Conservation (phyloP, 306 rosid species). For the Prunus armeniaca region DNA sequence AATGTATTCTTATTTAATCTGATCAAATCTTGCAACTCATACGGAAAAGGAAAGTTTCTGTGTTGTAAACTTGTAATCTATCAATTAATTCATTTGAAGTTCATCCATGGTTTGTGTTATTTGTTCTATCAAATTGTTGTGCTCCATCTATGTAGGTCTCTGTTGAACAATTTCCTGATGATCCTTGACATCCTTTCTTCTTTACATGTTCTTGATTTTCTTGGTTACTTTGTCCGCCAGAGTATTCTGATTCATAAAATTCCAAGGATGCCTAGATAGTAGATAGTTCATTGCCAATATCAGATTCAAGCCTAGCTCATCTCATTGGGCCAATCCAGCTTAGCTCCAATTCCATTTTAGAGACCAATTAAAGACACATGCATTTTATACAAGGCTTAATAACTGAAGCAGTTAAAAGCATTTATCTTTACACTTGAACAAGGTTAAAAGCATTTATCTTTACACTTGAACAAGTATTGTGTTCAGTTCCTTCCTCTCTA, state of each 20-base stretch:
- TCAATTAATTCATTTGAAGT: neutral
- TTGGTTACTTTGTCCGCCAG: neutral
- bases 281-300: neutral
- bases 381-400: too few species aligned
- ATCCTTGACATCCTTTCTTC: neutral
- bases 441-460: too few species aligned
- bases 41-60: neutral
- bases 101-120: too few species aligned
- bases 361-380: neutral
- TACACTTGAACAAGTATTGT: too few species aligned
- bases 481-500: too few species aligned
- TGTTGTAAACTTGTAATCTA: neutral
- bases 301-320: neutral
- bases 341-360: neutral
- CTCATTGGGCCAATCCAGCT: neutral
- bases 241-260: neutral
- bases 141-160: too few species aligned
- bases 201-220: neutral
- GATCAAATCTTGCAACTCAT: slow-evolving; percentile 2
- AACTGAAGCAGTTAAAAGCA: too few species aligned
- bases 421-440: too few species aligned
- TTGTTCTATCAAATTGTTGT: neutral
- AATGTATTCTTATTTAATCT: slow-evolving; percentile 6
- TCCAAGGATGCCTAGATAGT: neutral
- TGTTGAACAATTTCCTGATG: neutral